phyloP scores from a whole-genome alignment of 345 rosid genomes.

The Litchi chinensis region DNA sequence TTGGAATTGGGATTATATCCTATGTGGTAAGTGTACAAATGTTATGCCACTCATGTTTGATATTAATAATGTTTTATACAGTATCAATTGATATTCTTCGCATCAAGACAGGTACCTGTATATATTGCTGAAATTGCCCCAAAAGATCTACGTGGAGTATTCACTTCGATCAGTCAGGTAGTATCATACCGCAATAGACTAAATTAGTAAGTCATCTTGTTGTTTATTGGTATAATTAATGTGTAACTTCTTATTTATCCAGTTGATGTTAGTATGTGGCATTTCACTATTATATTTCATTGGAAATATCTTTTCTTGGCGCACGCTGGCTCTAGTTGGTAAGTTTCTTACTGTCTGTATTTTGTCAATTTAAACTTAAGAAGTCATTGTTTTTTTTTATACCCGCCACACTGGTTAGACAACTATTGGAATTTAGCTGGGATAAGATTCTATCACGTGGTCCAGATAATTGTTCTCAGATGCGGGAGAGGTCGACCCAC shows the following conservation, averaged over 20 bases:
- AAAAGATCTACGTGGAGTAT: conserved; percentile 32
- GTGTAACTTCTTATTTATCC: background rate
- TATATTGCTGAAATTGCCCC: conserved; percentile 54
- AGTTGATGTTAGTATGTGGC: conserved; percentile 34
- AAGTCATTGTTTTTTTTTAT: background rate
- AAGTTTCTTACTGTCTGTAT: background rate
- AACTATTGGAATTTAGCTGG: no score
- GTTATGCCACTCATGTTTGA: conserved; percentile 26
- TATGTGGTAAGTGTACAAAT: conserved; percentile 41
- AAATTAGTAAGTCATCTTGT: background rate
- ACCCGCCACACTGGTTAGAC: no score
- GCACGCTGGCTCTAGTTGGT: conserved; percentile 35
- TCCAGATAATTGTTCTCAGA: no score
- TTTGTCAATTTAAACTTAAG: background rate
- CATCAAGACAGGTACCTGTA: conserved; percentile 36
- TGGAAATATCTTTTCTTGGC: conserved; percentile 39
- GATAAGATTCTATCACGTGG: no score
- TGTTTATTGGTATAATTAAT: no score
- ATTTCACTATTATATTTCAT: conserved; percentile 22
- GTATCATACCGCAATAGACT: no score
- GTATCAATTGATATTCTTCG: background rate
- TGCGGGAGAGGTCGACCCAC: no score
- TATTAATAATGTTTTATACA: conserved; percentile 23
- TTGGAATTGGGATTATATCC: conserved; percentile 45
- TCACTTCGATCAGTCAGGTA: conserved; percentile 34